Percentiles rank a stretch among this genome's conserved stretches.
Conservation (phyloP, 2,329 filamentous ascomycete species). For the Eutypella sp. region DNA sequence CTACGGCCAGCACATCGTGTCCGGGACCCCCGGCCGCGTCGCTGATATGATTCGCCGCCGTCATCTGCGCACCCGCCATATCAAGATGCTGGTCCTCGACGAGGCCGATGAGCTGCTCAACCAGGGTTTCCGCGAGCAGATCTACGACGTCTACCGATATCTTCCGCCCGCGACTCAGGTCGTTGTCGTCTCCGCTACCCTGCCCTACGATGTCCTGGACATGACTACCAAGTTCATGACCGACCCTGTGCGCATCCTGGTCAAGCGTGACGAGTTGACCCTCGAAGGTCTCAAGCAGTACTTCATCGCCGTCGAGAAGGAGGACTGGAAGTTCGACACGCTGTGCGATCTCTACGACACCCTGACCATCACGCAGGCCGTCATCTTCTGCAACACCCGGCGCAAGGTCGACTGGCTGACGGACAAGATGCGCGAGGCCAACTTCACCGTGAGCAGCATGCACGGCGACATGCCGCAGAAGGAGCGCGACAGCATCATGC, state of each 20-base stretch:
- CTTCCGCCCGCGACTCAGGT: slow-evolving; percentile 95
- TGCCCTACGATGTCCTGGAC: slow-evolving; percentile 95
- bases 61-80: slow-evolving; percentile 53
- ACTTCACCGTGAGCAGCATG: slow-evolving; percentile 98
- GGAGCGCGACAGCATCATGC: slow-evolving; percentile 98
- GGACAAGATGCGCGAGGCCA: slow-evolving; percentile 98
- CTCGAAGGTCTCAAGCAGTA: slow-evolving; percentile 98
- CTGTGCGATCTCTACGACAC: slow-evolving; percentile 98
- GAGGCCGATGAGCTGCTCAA: slow-evolving; percentile 68
- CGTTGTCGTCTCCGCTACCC: slow-evolving; percentile 93
- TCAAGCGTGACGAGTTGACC: slow-evolving; percentile 98
- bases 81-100: slow-evolving; percentile 60
- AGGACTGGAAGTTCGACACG: slow-evolving; percentile 99
- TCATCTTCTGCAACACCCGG: slow-evolving; percentile 99
- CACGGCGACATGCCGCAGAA: slow-evolving; percentile 99
- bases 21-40: slow-evolving; percentile 93
- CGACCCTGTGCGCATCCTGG: slow-evolving; percentile 89
- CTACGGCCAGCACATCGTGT: slow-evolving; percentile 96
- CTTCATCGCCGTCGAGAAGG: slow-evolving; percentile 98
- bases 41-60: slow-evolving; percentile 59
- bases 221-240: slow-evolving; percentile 99
- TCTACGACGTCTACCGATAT: slow-evolving; percentile 98
- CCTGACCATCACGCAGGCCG: slow-evolving; percentile 94
- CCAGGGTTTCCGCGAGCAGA: slow-evolving; percentile 94
- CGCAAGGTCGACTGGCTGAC: slow-evolving; percentile 99